phyloP scores from a whole-genome alignment of 768 basidiomycete genomes.

The Chalciporus sphaerocephalus region DNA sequence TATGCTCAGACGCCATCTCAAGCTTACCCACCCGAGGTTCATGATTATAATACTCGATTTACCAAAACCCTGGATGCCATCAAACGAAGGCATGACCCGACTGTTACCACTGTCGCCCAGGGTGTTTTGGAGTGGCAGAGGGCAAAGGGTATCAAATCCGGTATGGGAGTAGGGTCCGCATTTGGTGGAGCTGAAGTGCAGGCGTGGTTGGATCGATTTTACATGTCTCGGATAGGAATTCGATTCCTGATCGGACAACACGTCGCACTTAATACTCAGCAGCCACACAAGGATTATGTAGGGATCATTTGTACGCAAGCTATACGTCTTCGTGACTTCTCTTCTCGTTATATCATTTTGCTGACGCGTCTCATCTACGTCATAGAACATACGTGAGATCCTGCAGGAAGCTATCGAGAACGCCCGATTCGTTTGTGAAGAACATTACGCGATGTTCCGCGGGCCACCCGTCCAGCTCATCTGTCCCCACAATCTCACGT shows the following conservation, averaged over 20 bases:
- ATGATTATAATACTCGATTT: conserved; percentile 89
- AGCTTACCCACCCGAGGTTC: conserved; percentile 87
- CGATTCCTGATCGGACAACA: conserved; percentile 97
- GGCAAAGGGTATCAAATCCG: conserved; percentile 30
- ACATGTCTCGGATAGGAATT: conserved; percentile 93
- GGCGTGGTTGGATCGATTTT: conserved; percentile 95
- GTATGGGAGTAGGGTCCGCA: conserved; percentile 24
- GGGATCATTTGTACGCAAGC: conserved; percentile 96
- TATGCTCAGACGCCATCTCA: conserved; percentile 72
- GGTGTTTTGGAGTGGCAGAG: conserved; percentile 97
- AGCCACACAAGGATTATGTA: conserved; percentile 87
- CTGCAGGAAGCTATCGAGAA: conserved; percentile 99
- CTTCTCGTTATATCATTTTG: background rate
- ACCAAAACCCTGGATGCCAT: conserved; percentile 83
- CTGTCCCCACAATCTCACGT: conserved; percentile 55
- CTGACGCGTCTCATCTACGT: background rate
- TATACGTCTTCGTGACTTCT: conserved; percentile 40
- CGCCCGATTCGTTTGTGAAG: conserved; percentile 51
- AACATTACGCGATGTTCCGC: conserved; percentile 93
- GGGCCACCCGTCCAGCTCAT: conserved; percentile 96
- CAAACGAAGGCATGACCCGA: conserved; percentile 94
- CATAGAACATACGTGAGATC: conserved; percentile 89
- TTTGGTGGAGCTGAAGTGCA: conserved; percentile 85
- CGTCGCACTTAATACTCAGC: conserved; percentile 89
- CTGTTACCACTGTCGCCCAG: conserved; percentile 94